Evolutionary conservation across 345 rosid genomes (phyloP).

Genomic region (Citrus cavaleriei): DNA sequence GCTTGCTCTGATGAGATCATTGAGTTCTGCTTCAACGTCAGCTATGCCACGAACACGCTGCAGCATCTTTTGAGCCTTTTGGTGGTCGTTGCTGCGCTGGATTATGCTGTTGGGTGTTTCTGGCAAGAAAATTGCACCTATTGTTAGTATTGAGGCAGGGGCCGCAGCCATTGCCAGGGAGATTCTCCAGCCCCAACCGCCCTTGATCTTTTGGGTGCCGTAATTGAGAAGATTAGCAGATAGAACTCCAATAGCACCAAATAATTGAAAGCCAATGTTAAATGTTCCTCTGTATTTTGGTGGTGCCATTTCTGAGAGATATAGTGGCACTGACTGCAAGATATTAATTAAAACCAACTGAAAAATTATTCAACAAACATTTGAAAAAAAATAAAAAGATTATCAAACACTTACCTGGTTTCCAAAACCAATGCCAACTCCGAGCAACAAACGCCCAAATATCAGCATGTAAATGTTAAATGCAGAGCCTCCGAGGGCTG

Average conservation of each 20-base stretch:
- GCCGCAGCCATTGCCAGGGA: slow-evolving; percentile 65
- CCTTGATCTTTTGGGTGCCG: slow-evolving; percentile 56
- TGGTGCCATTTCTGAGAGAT: slow-evolving; percentile 86
- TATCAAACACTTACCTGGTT: slow-evolving; percentile 50
- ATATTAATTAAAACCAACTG: not conserved
- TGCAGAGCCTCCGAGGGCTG: slow-evolving; percentile 60
- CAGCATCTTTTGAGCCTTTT: slow-evolving; percentile 46
- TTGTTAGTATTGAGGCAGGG: slow-evolving; percentile 59
- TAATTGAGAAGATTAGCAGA: slow-evolving; percentile 58
- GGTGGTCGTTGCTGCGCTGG: slow-evolving; percentile 30
- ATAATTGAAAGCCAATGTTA: slow-evolving; percentile 66
- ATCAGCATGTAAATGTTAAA: slow-evolving; percentile 54
- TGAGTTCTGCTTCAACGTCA: slow-evolving; percentile 11
- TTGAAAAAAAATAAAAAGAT: not conserved
- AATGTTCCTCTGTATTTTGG: slow-evolving; percentile 72
- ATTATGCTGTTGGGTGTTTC: slow-evolving; percentile 74
- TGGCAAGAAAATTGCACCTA: slow-evolving; percentile 61
- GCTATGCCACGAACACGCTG: slow-evolving; percentile 54
- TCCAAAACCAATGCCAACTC: slow-evolving; percentile 68
- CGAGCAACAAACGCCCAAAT: slow-evolving; percentile 65
- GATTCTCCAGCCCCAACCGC: slow-evolving; percentile 74
- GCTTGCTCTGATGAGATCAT: slow-evolving; percentile 6
- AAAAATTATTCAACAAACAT: not conserved
- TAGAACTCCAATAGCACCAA: slow-evolving; percentile 54
- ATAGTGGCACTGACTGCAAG: slow-evolving; percentile 68